Evolutionary conservation across 2,329 filamentous ascomycete genomes (phyloP).

Genomic region (Exutisphaerella laricina): DNA sequence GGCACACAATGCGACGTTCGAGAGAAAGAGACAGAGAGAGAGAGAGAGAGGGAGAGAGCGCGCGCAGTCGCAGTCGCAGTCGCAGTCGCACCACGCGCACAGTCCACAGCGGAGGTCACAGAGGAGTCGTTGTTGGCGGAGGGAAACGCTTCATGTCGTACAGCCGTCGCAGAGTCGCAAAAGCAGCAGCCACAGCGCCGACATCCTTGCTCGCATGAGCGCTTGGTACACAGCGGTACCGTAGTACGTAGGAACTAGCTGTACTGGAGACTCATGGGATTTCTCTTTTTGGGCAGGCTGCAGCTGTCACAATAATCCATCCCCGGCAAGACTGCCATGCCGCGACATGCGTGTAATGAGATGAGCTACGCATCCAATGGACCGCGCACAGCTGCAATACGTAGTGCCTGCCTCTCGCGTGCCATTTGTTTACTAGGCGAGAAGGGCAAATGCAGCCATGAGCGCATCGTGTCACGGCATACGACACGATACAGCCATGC

Average conservation of each 20-base stretch:
- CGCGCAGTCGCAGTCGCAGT: too few species aligned
- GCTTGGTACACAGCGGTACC: not conserved
- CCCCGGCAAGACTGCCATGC: not conserved
- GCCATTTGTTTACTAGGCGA: constrained; percentile 2
- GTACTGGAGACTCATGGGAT: too few species aligned
- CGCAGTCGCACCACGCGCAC: too few species aligned
- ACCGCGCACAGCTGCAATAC: not conserved
- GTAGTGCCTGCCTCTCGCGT: not conserved
- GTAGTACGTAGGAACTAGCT: too few species aligned
- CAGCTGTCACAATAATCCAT: constrained; percentile 7
- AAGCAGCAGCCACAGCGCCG: not conserved
- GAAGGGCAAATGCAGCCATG: constrained; percentile 3
- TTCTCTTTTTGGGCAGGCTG: constrained; percentile 2
- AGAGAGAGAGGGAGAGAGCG: too few species aligned
- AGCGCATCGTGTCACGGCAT: not conserved
- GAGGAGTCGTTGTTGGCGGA: too few species aligned
- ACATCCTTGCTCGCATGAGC: not conserved
- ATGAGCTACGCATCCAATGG: not conserved
- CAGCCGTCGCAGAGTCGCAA: not conserved
- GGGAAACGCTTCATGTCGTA: not conserved
- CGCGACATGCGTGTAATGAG: not conserved
- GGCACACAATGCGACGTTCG: not conserved
- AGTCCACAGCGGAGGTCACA: too few species aligned
- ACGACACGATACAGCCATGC: not conserved
- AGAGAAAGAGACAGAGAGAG: too few species aligned